These are phyloP conservation scores for Yamadazyma atlantica DNA, from an alignment of 1,139 yeast genomes.

Conservation along the genomic window DNA sequence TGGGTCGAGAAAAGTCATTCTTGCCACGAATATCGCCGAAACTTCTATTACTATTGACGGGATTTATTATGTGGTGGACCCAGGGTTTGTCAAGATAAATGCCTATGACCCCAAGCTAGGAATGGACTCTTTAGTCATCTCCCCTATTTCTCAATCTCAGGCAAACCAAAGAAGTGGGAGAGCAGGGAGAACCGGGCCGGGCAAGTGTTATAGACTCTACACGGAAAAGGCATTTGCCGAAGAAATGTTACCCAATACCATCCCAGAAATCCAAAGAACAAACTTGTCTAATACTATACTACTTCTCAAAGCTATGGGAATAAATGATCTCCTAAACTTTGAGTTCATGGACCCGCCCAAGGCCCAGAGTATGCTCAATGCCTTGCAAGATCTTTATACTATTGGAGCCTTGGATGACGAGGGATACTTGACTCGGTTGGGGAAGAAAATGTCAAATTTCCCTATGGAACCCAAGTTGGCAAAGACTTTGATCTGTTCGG, in stretches of 20 bases:
- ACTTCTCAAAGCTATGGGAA: constrained; percentile 95
- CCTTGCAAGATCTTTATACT: constrained; percentile 81
- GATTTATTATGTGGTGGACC: constrained; percentile 71
- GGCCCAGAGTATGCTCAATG: constrained; percentile 66
- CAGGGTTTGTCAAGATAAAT: constrained; percentile 77
- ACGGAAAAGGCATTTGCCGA: constrained; percentile 64
- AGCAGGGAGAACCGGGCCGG: constrained; percentile 88
- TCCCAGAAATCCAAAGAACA: constrained; percentile 93
- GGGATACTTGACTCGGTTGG: constrained; percentile 72
- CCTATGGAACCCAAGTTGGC: constrained; percentile 96
- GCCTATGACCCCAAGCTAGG: constrained; percentile 76
- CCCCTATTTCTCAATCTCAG: constrained; percentile 80
- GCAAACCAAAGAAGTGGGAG: constrained; percentile 83
- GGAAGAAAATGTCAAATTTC: constrained; percentile 84
- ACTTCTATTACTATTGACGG: constrained; percentile 83
- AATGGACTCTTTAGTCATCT: constrained; percentile 71
- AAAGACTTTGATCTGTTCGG: constrained; percentile 74
- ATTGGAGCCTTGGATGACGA: constrained; percentile 80
- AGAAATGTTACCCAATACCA: constrained; percentile 82
- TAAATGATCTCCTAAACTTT: constrained; percentile 72
- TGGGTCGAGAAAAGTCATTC: constrained; percentile 68
- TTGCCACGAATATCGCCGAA: constrained; percentile 83
- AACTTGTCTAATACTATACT: constrained; percentile 82
- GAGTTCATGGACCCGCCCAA: constrained; percentile 98
- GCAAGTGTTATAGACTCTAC: constrained; percentile 72